Evolutionary conservation across 345 rosid species (phyloP).

Genomic region (Hypericum androsaemum): DNA sequence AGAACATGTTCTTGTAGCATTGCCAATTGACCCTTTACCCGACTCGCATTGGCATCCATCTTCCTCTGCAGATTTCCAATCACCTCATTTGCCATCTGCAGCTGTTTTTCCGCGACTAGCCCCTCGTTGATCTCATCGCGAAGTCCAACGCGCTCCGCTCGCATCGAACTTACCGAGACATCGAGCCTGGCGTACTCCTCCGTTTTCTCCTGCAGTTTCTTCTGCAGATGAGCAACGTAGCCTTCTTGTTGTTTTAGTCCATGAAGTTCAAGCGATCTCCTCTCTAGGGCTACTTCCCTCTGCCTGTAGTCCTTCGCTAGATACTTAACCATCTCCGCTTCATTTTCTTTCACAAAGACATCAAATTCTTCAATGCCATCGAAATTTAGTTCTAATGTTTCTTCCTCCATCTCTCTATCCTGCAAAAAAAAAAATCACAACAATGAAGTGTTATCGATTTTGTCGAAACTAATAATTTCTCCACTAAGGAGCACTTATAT

Average conservation of each 20-base stretch:
- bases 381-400: neutral
- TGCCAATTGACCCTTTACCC: constrained; percentile 11
- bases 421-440: neutral
- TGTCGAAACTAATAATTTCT: too few species aligned
- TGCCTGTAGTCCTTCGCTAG: constrained; percentile 14
- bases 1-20: constrained; percentile 22
- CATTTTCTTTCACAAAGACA: too few species aligned
- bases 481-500: too few species aligned
- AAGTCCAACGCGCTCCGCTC: constrained; percentile 16
- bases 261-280: constrained; percentile 18
- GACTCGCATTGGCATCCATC: constrained; percentile 4
- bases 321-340: constrained; percentile 1
- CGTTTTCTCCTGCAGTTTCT: constrained; percentile 15
- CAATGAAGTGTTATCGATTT: too few species aligned
- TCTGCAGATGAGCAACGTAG: constrained; percentile 9
- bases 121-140: constrained; percentile 16
- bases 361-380: too few species aligned
- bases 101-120: constrained; percentile 8
- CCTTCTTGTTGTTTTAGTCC: constrained; percentile 17
- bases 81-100: constrained; percentile 14
- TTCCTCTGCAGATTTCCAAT: constrained; percentile 17
- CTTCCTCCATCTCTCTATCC: constrained; percentile 2
- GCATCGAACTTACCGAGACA: constrained; percentile 5
- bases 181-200: constrained; percentile 16
- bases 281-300: constrained; percentile 15